Percentiles rank a stretch among this genome's conserved stretches.
Conservation (phyloP, 2,329 filamentous ascomycete species). For the Cordyceps javanica region DNA sequence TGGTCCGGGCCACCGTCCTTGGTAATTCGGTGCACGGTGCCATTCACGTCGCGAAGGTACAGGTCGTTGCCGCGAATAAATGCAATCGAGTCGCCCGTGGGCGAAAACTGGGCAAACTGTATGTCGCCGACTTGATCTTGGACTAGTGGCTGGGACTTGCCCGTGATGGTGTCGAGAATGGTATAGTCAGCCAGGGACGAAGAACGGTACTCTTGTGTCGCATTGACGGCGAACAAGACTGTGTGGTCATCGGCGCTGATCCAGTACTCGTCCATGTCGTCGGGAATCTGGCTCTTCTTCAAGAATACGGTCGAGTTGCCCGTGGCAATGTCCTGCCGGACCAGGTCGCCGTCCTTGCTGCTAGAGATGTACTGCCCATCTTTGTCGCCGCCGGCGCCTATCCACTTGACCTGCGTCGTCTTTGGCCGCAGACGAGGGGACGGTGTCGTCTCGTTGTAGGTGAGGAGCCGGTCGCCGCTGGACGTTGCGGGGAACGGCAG, state of each 20-base stretch:
- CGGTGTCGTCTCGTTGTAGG: conserved; percentile 54
- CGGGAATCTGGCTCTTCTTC: conserved; percentile 49
- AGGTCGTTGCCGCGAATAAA: conserved; percentile 64
- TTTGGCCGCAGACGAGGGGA: conserved; percentile 38
- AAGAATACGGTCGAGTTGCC: conserved; percentile 49
- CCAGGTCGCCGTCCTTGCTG: conserved; percentile 43
- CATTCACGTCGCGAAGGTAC: conserved; percentile 44
- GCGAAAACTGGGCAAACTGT: conserved; percentile 59
- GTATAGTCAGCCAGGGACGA: conserved; percentile 64
- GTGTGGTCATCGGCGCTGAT: conserved; percentile 54
- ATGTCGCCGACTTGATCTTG: conserved; percentile 57
- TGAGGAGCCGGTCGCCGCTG: conserved; percentile 49
- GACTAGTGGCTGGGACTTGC: conserved; percentile 48
- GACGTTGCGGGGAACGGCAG: conserved; percentile 35
- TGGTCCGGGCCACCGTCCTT: conserved; percentile 52
- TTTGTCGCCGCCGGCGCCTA: conserved; percentile 42
- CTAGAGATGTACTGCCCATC: conserved; percentile 58
- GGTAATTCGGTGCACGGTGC: conserved; percentile 51
- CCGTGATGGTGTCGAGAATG: conserved; percentile 54
- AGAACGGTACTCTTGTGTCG: conserved; percentile 62
- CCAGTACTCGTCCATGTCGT: conserved; percentile 50
- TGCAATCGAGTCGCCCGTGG: conserved; percentile 51
- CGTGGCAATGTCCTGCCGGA: conserved; percentile 57
- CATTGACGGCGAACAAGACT: conserved; percentile 58
- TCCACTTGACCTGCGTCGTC: conserved; percentile 49